Evolutionary conservation across 2,329 filamentous ascomycete genomes (phyloP), one percentile per base, ranked within the genome.

Genomic region (Ophiostoma australiae): DNA sequence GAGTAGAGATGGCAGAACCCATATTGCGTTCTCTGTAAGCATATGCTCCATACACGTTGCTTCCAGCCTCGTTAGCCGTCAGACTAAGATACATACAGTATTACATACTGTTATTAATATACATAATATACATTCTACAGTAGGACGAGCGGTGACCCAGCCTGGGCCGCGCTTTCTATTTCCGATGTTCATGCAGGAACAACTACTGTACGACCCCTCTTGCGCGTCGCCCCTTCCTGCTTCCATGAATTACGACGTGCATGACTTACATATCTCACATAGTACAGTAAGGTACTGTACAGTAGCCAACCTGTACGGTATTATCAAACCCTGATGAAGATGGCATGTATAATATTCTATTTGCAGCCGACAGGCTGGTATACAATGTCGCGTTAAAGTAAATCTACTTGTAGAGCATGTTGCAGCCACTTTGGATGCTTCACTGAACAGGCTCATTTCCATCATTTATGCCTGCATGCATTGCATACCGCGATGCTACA

Each of bases 111-210:
- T n/a, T n/a, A n/a, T n/a, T n/a, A n/a, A n/a, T n/a, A n/a, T 31
- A 31, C 27, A 39, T 39, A 39, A n/a, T n/a, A n/a, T 31, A 31
- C 27, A 39, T 39, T 10, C 37, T 39, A 48, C 13, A 48, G n/a
- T 31, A 31, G 8, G 37, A 39, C 37, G 52, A 55, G 52, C 52
- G 52, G 27, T 33, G 58, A 17, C 27, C 10, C 27, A 63, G 58
- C 27, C 58, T 63, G 58, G 63, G 31, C 66, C 4, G 37, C 67
- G 23, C 52, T 27, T 55, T 52, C 67, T 44, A 44, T 67, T 41
- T 44, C 66, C 66, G 66, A 67, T 31, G 15, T 17, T 55, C 27
- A 52, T 55, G 67, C 67, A 68, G 67, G 67, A 68, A 68, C 67
- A 35, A 15, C 23, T 33, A 7, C n/a, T n/a, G n/a, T n/a, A n/a